Conservation (phyloP, 148 eudicot genomes). For the Chenopodium formosanum region DNA sequence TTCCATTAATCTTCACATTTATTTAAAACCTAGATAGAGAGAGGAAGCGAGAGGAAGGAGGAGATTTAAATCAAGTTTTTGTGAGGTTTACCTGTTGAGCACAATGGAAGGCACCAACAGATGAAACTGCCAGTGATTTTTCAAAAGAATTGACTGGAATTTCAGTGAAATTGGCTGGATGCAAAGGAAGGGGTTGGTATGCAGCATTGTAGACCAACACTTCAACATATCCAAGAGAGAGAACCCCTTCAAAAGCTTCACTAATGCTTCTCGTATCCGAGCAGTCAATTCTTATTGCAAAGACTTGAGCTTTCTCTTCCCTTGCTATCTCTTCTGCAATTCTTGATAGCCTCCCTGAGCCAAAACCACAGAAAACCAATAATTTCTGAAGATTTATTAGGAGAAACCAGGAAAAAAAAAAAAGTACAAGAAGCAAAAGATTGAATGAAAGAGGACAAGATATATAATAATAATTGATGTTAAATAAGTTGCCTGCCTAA, state of each 20-base stretch:
- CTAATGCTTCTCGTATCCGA: conserved; percentile 56
- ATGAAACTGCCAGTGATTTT: conserved; percentile 69
- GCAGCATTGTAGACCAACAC: conserved; percentile 87
- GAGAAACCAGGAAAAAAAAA: too few relatives aligned
- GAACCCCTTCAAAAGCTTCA: conserved; percentile 85
- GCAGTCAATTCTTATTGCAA: conserved; percentile 85
- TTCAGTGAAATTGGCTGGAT: conserved; percentile 49
- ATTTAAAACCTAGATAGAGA: background rate
- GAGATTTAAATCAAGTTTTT: background rate
- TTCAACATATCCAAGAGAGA: conserved; percentile 76
- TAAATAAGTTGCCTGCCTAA: conserved; percentile 36
- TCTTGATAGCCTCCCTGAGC: conserved; percentile 61
- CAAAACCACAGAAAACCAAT: background rate
- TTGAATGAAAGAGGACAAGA: too few relatives aligned
- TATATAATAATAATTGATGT: background rate
- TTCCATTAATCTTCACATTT: background rate
- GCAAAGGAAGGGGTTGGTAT: conserved; percentile 37
- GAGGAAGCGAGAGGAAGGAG: background rate
- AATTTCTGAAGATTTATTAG: background rate
- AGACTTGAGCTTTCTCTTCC: conserved; percentile 78
- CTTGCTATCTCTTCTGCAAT: conserved; percentile 90
- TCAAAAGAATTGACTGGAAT: conserved; percentile 53
- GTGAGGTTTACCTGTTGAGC: conserved; percentile 60
- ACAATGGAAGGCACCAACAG: conserved; percentile 83
- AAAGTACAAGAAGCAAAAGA: background rate